A percentile compares a stretch with the other conserved stretches of the same genome.
phyloP scores from a whole-genome alignment of 192 early-diverging fungal species.

The Coemansia sp. region DNA sequence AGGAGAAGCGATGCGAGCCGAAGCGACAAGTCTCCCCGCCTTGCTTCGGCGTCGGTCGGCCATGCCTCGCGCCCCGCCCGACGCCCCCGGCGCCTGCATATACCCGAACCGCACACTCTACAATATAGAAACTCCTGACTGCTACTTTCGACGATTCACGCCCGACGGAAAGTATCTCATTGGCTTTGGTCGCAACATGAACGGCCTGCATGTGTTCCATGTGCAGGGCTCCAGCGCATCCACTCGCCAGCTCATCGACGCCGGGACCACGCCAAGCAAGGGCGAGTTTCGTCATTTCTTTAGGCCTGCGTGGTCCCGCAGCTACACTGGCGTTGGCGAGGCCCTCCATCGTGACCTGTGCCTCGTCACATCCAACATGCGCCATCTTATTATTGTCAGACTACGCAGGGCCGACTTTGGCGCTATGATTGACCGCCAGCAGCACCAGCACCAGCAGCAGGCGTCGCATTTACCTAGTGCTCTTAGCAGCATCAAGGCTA shows the following conservation, averaged over 20 bases:
- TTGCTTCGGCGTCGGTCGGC: conserved; percentile 26
- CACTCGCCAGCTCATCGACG: conserved; percentile 21
- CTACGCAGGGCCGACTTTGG: conserved; percentile 17
- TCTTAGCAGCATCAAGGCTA: conserved; percentile 29
- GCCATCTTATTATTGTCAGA: conserved; percentile 35
- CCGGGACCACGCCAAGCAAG: conserved; percentile 20
- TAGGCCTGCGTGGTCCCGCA: conserved; percentile 35
- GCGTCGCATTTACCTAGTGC: conserved; percentile 20
- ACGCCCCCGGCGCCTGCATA: conserved; percentile 20
- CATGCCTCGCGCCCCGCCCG: neutral
- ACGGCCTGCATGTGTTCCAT: conserved; percentile 37
- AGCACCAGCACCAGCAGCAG: conserved; percentile 1
- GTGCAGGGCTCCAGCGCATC: conserved; percentile 33
- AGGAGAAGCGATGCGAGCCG: conserved; percentile 1
- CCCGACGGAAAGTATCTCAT: conserved; percentile 52
- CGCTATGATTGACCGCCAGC: neutral
- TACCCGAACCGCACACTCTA: conserved; percentile 53
- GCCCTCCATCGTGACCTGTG: conserved; percentile 52
- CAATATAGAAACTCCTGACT: conserved; percentile 52
- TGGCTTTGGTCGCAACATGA: conserved; percentile 42
- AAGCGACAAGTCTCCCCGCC: conserved; percentile 18
- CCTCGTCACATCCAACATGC: conserved; percentile 28
- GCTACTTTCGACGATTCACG: conserved; percentile 48
- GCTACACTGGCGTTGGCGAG: conserved; percentile 35
- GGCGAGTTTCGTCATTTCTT: conserved; percentile 51